Evolutionary conservation across 805 yeast species (phyloP).

Genomic region (Maudiozyma turicensis): DNA sequence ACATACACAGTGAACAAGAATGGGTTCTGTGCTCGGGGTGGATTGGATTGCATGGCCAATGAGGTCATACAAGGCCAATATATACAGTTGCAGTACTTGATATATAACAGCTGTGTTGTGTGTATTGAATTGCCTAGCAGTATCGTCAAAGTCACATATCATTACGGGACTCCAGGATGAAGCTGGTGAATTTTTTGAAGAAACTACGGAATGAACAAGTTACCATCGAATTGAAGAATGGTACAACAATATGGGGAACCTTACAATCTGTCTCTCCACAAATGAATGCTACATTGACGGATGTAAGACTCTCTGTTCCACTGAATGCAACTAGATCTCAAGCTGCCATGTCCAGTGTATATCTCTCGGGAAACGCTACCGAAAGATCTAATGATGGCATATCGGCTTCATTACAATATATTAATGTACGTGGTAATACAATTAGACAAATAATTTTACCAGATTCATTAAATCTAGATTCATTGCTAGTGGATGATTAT

Average conservation of each 20-base stretch:
- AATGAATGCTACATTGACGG: conserved; percentile 78
- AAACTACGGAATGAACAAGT: conserved; percentile 79
- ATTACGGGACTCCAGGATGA: conserved; percentile 12
- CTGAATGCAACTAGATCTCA: conserved; percentile 12
- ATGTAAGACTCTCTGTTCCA: conserved; percentile 64
- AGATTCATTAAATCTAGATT: conserved; percentile 70
- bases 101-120: background rate
- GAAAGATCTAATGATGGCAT: conserved; percentile 1
- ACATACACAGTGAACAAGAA: no score
- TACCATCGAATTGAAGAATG: conserved; percentile 85
- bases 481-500: conserved; percentile 40
- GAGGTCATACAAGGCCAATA: no score
- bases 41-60: no score
- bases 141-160: no score
- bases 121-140: no score
- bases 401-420: conserved; percentile 52
- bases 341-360: conserved; percentile 19
- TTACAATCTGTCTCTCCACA: conserved; percentile 77
- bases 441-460: conserved; percentile 78
- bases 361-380: conserved; percentile 12
- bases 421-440: conserved; percentile 82
- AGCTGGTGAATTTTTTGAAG: conserved; percentile 51
- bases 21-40: no score
- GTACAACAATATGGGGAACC: conserved; percentile 78
- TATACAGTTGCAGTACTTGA: no score